A percentile compares a stretch with the other conserved stretches of the same genome.
These are phyloP conservation scores for apple (Malus domestica) DNA, from an alignment of 306 rosid genomes.

Conservation along the genomic window DNA sequence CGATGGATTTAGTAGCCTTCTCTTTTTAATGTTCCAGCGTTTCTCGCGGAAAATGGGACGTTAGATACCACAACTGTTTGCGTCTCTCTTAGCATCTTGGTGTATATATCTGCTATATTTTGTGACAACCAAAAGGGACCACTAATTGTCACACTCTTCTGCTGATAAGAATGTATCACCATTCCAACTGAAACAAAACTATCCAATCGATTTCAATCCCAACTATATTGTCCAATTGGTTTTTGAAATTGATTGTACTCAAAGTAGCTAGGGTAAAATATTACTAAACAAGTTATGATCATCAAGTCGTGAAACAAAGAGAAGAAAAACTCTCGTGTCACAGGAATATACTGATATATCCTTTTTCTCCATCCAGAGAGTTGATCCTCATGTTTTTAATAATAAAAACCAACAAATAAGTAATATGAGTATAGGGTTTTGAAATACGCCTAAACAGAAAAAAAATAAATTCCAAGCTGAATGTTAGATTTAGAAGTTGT, in stretches of 20 bases:
- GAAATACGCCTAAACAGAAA: not conserved
- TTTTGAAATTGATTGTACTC: too few species aligned
- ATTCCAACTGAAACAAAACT: not conserved
- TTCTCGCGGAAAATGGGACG: conserved; percentile 24
- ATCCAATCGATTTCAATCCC: not conserved
- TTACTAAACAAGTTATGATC: not conserved
- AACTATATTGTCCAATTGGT: not conserved
- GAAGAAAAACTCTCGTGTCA: not conserved
- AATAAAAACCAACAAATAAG: too few species aligned
- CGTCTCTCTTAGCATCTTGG: conserved; percentile 5
- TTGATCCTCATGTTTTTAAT: not conserved
- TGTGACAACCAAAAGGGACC: not conserved
- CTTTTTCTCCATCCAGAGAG: too few species aligned
- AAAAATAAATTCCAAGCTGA: not conserved
- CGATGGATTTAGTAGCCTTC: conserved; percentile 26
- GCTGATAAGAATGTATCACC: not conserved
- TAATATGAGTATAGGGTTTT: too few species aligned
- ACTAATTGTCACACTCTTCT: not conserved
- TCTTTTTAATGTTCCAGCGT: conserved; percentile 21
- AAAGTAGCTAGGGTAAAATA: not conserved
- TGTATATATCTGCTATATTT: not conserved
- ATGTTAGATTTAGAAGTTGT: not conserved
- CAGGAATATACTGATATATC: too few species aligned
- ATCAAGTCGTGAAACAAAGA: too few species aligned
- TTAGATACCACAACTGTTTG: conserved; percentile 33